Conservation (phyloP, 129 eudicot species). For the Chrysanthemum makinoi region DNA sequence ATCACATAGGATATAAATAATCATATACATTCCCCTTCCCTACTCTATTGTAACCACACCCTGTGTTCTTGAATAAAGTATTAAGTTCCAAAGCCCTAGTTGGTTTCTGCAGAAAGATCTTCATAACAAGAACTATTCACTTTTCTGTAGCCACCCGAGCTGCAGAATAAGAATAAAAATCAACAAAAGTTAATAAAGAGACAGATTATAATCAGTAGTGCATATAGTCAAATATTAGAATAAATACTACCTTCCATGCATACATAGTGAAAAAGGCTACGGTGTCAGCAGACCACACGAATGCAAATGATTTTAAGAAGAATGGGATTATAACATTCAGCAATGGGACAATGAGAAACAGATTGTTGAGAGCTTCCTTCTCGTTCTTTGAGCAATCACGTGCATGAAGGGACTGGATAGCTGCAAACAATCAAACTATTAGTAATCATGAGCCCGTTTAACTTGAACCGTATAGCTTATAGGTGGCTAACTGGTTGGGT, state of each 20-base stretch:
- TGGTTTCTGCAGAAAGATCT: conserved; percentile 7
- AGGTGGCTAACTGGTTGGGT: not conserved
- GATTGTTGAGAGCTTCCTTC: conserved; percentile 94
- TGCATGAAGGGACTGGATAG: conserved; percentile 94
- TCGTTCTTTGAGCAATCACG: conserved; percentile 93
- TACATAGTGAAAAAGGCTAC: conserved; percentile 82
- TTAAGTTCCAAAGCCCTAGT: conserved; percentile 13
- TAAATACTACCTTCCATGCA: conserved; percentile 77
- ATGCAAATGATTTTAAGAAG: conserved; percentile 81
- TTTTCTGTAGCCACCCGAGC: conserved; percentile 55
- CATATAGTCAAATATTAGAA: not conserved
- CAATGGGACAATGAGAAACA: conserved; percentile 76
- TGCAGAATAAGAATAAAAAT: conserved; percentile 32
- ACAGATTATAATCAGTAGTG: not conserved
- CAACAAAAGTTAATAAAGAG: not conserved
- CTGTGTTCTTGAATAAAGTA: conserved; percentile 10
- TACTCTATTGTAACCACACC: conserved; percentile 25
- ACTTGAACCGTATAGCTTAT: not conserved
- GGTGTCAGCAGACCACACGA: conserved; percentile 93
- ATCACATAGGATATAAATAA: conserved; percentile 15
- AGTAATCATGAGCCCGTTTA: not conserved
- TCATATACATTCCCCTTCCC: conserved; percentile 30
- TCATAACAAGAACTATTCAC: conserved; percentile 22
- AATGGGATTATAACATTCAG: conserved; percentile 85
- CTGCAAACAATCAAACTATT: conserved; percentile 37